A percentile compares a stretch with the other conserved stretches of the same genome.
These are phyloP conservation scores for Scedosporium minutisporum DNA, from an alignment of 2,329 filamentous ascomycete species.

Conservation along the genomic window DNA sequence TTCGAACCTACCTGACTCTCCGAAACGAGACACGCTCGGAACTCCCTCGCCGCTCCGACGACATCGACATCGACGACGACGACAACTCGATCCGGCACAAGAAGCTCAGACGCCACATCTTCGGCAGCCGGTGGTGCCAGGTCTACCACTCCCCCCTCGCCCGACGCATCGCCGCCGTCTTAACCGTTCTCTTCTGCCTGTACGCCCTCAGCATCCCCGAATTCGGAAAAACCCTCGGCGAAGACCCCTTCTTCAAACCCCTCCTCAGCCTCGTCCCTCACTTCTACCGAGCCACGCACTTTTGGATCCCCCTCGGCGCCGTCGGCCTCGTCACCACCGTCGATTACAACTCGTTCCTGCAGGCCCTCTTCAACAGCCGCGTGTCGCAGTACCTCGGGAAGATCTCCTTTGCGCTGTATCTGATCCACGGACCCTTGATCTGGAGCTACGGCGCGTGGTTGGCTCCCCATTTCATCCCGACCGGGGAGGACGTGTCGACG, in stretches of 20 bases:
- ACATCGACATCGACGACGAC: neutral
- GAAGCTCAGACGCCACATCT: neutral
- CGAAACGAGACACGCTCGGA: neutral
- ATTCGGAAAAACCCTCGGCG: neutral
- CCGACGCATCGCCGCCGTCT: neutral
- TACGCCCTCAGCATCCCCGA: slow-evolving; percentile 5
- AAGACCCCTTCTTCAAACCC: slow-evolving; percentile 36
- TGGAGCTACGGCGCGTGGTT: slow-evolving; percentile 51
- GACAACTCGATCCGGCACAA: neutral
- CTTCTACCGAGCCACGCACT: slow-evolving; percentile 24
- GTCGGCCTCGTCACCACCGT: slow-evolving; percentile 44
- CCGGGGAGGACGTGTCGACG: slow-evolving; percentile 34
- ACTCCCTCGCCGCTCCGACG: neutral
- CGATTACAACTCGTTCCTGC: slow-evolving; percentile 48
- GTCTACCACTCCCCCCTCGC: neutral
- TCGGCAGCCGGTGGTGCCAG: neutral
- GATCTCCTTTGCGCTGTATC: slow-evolving; percentile 53
- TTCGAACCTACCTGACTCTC: slow-evolving; percentile 1
- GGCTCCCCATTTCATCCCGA: slow-evolving; percentile 47
- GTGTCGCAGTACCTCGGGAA: slow-evolving; percentile 54
- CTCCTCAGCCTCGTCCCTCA: neutral
- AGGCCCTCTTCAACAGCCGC: slow-evolving; percentile 46
- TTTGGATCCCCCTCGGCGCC: slow-evolving; percentile 59
- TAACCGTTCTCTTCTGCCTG: neutral
- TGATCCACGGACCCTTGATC: slow-evolving; percentile 54